Evolutionary conservation across 2,329 filamentous ascomycete species (phyloP), one percentile per base, ranked within the genome.

Genomic region (Paracamarosporium sp.): DNA sequence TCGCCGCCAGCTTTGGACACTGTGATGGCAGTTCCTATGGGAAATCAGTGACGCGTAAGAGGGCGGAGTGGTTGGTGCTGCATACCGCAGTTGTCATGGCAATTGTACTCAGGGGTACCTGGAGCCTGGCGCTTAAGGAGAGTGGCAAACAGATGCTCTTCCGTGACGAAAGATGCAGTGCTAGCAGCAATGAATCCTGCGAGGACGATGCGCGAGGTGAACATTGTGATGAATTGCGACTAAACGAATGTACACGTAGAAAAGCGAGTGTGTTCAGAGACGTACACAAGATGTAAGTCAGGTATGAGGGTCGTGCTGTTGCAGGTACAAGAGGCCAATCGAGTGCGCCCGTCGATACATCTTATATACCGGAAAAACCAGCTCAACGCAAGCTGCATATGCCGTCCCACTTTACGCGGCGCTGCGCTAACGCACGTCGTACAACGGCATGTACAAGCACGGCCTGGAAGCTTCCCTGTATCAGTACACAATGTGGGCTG

Each of bases 51-150:
- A 43, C 1, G 11, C 30, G 17, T 6, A 3, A 20, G 24, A 1
- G 28, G n/a, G 28, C 1, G 20, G 68, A 61, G 52, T 71, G 66
- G 74, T 27, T 17, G 17, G 47, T 36, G 15, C 7, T 17, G 71
- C 78, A 57, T 72, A 83, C 82, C 82, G 72, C 82, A 84, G 68
- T 80, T 79, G 62, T 79, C 76, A 61, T 84, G 82, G 70, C 83
- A 85, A 40, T 82, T 72, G 64, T 80, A 83, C 6, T 71, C 60
- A 5, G 80, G 75, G 5, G 77, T 77, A 5, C 80, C 81, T 12
- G 79, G 79, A 17, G 78, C 76, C 64, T 82, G 80, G n/a, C 81
- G 79, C 63, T 74, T 78, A 51, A 76, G 56, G n/a, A 82, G 63
- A 27, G 60, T 36, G 15, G 57, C 41, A 22, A 69, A 67, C 20